Base-by-base conservation (phyloP, 139 green algal genomes). In the Chlorella sorokiniana region DNA sequence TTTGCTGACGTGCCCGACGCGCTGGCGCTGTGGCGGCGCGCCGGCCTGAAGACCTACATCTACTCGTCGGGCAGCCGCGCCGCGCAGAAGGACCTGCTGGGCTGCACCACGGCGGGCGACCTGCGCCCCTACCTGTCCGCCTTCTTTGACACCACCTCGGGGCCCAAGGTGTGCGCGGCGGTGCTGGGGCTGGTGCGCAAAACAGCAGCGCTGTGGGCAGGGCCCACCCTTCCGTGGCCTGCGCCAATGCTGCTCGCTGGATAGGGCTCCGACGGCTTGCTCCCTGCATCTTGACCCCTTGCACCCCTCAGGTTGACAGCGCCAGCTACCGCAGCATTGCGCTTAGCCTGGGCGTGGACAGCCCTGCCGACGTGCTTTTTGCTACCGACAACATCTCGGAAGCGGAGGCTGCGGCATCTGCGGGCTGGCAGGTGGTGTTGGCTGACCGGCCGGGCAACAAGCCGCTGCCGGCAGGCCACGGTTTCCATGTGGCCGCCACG, bases 71-170 rank as follows among this genome's bases (percentile, higher is more conserved):
- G 96, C 61, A 93, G 87, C 45, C 79, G 94, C 1, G 81, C 90
- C 65, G 92, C 91, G 5, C 92, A 95, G 85, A 56, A 63, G 3
- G 70, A 95, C 77, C 82, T 96, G 52, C 94, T 96, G 76, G 81
- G 59, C 3, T 67, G 91, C 83, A 92, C 86, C 51, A 87, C 86
- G 1, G 87, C 82, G 16, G 96, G 96, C 22, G 96, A 99, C 83
- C 81, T 99, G 82, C 88, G 93, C 9, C 88, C 84, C 1, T 95
- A 96, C 86, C 86, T 99, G 52, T 87, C 72, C 54, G 96, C 95
- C 69, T 99, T 95, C 88, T 99, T 99, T 76, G 96, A 99, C 92
- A 98, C 96, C 51, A 95, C 83, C 40, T 89, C 79, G 10, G 96
- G 96, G 0, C 41, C 89, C 48, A 98, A 98, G 88, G 69, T 84